Conservation (phyloP, 83 land plant genomes). For the Larix sibirica region DNA sequence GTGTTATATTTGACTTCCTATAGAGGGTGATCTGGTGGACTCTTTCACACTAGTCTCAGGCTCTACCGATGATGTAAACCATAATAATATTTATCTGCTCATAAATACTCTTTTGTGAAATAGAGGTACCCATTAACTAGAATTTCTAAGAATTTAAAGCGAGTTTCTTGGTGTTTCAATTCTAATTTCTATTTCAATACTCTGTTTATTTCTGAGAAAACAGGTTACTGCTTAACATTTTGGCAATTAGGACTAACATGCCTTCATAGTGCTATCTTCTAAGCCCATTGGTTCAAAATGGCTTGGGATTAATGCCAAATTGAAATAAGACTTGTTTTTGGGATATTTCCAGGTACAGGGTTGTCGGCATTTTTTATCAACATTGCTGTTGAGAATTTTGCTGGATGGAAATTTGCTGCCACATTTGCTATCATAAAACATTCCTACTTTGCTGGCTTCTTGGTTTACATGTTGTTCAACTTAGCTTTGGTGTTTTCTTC, state of each 20-base stretch:
- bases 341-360: conserved; percentile 77
- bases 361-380: conserved; percentile 95
- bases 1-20: background rate
- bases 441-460: conserved; percentile 86
- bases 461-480: conserved; percentile 78
- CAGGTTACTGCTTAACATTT: too few species aligned
- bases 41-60: background rate
- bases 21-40: background rate
- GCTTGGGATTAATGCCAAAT: background rate
- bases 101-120: too few species aligned
- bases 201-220: too few species aligned
- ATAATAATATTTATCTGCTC: too few species aligned
- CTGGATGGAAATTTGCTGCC: conserved; percentile 95
- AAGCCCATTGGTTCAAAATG: background rate
- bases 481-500: conserved; percentile 83
- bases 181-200: too few species aligned
- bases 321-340: background rate
- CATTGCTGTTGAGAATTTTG: conserved; percentile 95
- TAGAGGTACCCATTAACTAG: too few species aligned
- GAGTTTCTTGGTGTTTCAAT: too few species aligned
- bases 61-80: background rate
- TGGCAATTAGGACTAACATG: too few species aligned
- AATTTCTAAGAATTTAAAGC: too few species aligned
- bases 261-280: background rate
- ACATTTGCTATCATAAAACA: conserved; percentile 83